Evolutionary conservation across 768 basidiomycete genomes (phyloP), one percentile per base, ranked within the genome.

Genomic region (Hericium erinaceus): DNA sequence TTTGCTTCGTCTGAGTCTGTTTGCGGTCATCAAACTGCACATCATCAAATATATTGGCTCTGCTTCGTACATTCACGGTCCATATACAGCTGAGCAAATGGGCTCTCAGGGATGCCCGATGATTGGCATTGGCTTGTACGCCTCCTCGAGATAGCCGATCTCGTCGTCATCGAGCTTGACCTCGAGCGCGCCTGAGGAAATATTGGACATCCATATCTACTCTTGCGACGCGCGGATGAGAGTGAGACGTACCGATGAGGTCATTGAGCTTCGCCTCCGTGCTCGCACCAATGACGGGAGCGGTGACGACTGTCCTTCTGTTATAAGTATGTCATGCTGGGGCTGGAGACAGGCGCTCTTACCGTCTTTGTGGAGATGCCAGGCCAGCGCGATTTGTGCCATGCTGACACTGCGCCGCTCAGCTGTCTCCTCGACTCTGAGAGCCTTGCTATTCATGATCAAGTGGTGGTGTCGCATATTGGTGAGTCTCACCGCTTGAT

Each of bases 221-320:
- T 33, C 33, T 33, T 6, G 33, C 9, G 33, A 33, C 33, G 33
- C 8, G 26, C 50, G 5, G 22, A 13, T 26, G 16, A 2, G 16
- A 51, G 20, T 28, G 13, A 33, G 6, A 60, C 59, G 58, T 61
- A 61, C 65, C 67, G 50, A 72, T 66, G 22, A 72, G 60, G 50
- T 76, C 75, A 46, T 70, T 63, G n/a, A 76, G 65, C 51, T 72
- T 68, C 28, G 70, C 66, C 20, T 46, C 44, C 3, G 44, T 18
- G 44, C 44, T 46, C n/a, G 44, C 44, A 15, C 44, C 44, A n/a
- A 46, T 20, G n/a, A 46, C 44, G n/a, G 44, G 44, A n/a, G 44
- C n/a, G 11, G 44, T 46, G n/a, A 46, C 11, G 6, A 18, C 44
- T 46, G 44, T 15, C 6, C n/a, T 44, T 46, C 44, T 46, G 15